A percentile compares a stretch with the other conserved stretches of the same genome.
phyloP scores from a whole-genome alignment of 2,329 filamentous ascomycete genomes.

The Paramyrothecium roridum region DNA sequence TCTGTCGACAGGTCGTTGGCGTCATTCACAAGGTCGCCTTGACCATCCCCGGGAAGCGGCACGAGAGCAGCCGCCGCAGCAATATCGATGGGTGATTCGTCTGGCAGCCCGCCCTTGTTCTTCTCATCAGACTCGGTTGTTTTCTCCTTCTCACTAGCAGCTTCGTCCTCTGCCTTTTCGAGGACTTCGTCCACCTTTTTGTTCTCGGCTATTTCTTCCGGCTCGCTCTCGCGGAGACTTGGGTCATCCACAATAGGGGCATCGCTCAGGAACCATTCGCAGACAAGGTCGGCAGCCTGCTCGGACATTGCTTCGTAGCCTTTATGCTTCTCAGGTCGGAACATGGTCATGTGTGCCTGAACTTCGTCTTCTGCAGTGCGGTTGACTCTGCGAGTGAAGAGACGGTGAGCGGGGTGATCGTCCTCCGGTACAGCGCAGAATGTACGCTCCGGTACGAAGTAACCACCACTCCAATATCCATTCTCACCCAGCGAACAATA shows the following conservation, averaged over 20 bases:
- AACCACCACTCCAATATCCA: constrained; percentile 58
- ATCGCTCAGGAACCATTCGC: constrained; percentile 53
- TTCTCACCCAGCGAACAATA: constrained; percentile 75
- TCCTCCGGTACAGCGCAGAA: constrained; percentile 70
- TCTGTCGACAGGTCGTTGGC: constrained; percentile 24
- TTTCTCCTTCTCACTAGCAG: constrained; percentile 12
- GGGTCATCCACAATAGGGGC: constrained; percentile 41
- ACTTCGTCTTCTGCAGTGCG: constrained; percentile 67
- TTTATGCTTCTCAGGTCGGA: constrained; percentile 57
- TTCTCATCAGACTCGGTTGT: background rate
- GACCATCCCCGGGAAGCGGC: constrained; percentile 38
- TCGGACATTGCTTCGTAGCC: constrained; percentile 63
- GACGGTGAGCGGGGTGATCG: constrained; percentile 33
- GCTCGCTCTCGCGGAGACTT: constrained; percentile 36
- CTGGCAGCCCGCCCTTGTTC: constrained; percentile 20
- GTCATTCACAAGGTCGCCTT: constrained; percentile 25
- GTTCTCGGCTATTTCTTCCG: constrained; percentile 29
- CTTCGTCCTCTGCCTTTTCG: constrained; percentile 11
- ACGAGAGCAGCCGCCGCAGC: constrained; percentile 49
- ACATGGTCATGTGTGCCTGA: constrained; percentile 67
- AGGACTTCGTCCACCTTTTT: constrained; percentile 19
- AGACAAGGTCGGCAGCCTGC: constrained; percentile 53
- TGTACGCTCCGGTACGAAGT: constrained; percentile 65
- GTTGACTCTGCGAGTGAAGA: constrained; percentile 58
- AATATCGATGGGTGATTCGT: constrained; percentile 49